Conservation (phyloP, 306 rosid species). For the Cucumis melo region DNA sequence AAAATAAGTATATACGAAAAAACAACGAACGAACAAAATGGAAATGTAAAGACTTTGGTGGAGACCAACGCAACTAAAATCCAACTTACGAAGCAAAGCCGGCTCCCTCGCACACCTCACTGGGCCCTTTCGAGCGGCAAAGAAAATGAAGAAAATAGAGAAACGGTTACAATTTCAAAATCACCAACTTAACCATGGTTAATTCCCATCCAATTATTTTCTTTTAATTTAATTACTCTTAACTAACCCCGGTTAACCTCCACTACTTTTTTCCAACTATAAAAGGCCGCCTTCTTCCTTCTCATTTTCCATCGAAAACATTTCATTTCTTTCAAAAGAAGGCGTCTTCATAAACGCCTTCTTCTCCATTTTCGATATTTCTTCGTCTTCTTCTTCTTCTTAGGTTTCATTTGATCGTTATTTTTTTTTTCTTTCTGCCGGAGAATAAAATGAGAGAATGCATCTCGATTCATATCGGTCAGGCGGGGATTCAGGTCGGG, state of each 20-base stretch:
- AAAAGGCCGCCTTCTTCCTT: background rate
- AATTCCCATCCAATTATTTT: background rate
- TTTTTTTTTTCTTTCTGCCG: background rate
- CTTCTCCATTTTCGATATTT: background rate
- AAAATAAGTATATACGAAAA: too few relatives aligned
- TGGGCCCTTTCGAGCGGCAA: background rate
- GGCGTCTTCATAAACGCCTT: slow-evolving; percentile 11
- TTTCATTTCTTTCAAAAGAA: background rate
- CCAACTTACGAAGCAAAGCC: background rate
- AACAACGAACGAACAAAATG: too few relatives aligned
- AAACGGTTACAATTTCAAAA: background rate
- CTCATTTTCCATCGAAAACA: background rate
- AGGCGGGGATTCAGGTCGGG: slow-evolving; percentile 97
- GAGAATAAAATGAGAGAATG: slow-evolving; percentile 67
- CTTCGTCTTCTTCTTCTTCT: background rate
- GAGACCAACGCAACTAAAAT: background rate
- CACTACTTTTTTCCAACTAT: background rate
- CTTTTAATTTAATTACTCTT: background rate
- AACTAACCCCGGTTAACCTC: background rate
- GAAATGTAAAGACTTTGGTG: too few relatives aligned
- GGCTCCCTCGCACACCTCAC: background rate
- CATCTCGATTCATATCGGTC: slow-evolving; percentile 89
- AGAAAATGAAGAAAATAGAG: background rate
- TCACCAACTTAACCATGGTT: background rate
- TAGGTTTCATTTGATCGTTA: background rate